A percentile compares a stretch with the other conserved stretches of the same genome.
These are phyloP conservation scores for Wickerhamomyces sp. DNA, from an alignment of 1,139 yeast genomes.

Conservation along the genomic window DNA sequence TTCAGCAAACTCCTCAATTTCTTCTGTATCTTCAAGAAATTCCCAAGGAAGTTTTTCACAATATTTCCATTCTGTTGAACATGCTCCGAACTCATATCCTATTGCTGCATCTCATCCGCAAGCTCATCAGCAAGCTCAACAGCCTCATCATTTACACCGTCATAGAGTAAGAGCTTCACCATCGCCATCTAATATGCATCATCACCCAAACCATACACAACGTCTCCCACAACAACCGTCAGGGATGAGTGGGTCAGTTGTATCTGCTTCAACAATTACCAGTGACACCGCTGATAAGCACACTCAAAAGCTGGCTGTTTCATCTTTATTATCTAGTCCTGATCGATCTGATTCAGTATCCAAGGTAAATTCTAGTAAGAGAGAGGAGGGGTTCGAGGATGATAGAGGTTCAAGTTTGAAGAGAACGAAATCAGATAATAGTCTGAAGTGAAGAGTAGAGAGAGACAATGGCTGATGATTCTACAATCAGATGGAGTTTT, in stretches of 20 bases:
- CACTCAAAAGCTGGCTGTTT: constrained; percentile 2
- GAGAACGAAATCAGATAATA: constrained; percentile 3
- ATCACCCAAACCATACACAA: background rate
- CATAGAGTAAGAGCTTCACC: background rate
- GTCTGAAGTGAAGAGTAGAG: constrained; percentile 2
- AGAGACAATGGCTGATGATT: background rate
- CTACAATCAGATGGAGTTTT: too few relatives aligned
- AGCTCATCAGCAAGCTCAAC: background rate
- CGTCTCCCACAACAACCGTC: background rate
- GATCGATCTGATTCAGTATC: background rate
- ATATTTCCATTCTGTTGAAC: constrained; percentile 1
- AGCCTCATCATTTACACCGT: background rate
- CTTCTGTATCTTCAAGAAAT: constrained; percentile 20
- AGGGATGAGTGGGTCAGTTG: background rate
- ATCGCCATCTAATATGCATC: background rate
- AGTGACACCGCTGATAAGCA: background rate
- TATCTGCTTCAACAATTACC: background rate
- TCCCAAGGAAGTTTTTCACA: constrained; percentile 18
- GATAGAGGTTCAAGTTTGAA: background rate
- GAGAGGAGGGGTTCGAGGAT: background rate
- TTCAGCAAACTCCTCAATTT: constrained; percentile 21
- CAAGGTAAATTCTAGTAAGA: background rate
- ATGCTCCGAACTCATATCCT: background rate
- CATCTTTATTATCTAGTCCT: constrained; percentile 4
- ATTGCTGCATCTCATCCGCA: background rate